A percentile compares a stretch with the other conserved stretches of the same genome.
These are phyloP conservation scores for Phytophthora quininea DNA, from an alignment of 352 stramenopile genomes.

Conservation along the genomic window DNA sequence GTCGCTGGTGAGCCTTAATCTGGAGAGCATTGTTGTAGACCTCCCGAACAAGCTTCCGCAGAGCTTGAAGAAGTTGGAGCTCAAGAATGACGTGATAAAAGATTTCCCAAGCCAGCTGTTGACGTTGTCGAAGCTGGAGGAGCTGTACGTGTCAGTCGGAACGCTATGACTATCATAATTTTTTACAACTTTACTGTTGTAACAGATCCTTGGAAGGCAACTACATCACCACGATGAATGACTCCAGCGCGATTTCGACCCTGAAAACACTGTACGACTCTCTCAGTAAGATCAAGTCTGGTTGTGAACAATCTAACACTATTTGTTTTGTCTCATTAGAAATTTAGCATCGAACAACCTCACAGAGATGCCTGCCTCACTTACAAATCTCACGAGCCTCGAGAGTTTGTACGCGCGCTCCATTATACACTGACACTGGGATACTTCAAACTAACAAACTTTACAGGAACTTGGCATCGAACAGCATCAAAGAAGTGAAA, in stretches of 20 bases:
- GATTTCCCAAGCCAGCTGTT: conserved; percentile 25
- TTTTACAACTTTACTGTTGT: background rate
- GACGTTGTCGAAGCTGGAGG: conserved; percentile 18
- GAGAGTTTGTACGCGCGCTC: conserved; percentile 20
- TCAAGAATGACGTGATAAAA: conserved; percentile 34
- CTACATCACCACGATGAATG: conserved; percentile 27
- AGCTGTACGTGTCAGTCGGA: conserved; percentile 10
- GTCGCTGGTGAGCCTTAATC: conserved; percentile 32
- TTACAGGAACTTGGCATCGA: conserved; percentile 28
- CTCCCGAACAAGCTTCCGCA: conserved; percentile 23
- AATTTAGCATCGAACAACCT: conserved; percentile 29
- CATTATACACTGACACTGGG: background rate
- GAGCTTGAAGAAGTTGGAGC: conserved; percentile 19
- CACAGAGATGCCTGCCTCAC: conserved; percentile 14
- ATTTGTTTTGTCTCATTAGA: conserved; percentile 5
- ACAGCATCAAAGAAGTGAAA: conserved; percentile 24
- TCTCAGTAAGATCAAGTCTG: background rate
- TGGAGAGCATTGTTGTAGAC: conserved; percentile 20
- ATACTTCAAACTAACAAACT: background rate
- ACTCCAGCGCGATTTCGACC: conserved; percentile 17
- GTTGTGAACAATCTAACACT: conserved; percentile 1
- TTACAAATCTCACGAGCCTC: conserved; percentile 13
- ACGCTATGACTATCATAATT: background rate
- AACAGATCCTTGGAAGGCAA: conserved; percentile 27
- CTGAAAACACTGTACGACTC: conserved; percentile 28